These are phyloP conservation scores for Podospora appendiculata DNA, from an alignment of 495 filamentous ascomycete genomes.

Conservation along the genomic window DNA sequence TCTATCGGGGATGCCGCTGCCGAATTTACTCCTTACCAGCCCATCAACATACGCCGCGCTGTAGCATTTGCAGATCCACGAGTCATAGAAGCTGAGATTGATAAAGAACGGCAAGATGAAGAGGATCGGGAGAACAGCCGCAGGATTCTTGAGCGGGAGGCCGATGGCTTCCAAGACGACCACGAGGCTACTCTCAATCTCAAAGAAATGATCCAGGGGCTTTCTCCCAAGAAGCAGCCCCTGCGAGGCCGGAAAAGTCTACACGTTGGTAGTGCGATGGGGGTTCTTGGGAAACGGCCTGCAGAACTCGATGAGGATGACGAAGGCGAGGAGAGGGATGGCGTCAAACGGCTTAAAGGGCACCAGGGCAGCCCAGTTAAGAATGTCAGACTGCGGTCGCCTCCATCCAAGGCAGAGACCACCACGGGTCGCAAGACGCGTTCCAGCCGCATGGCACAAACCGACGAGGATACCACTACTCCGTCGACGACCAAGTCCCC, in stretches of 20 bases:
- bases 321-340: constrained; percentile 53
- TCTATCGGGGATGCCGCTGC: constrained; percentile 62
- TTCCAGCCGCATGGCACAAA: constrained; percentile 31
- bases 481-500: constrained; percentile 41
- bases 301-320: constrained; percentile 64
- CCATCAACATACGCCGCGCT: constrained; percentile 20
- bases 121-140: constrained; percentile 54
- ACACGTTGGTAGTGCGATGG: constrained; percentile 65
- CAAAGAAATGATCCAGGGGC: constrained; percentile 68
- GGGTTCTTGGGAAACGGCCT: constrained; percentile 68
- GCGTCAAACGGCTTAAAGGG: constrained; percentile 63
- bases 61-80: constrained; percentile 63
- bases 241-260: constrained; percentile 67
- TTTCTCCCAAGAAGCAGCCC: constrained; percentile 68
- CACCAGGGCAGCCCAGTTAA: constrained; percentile 71
- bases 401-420: constrained; percentile 56
- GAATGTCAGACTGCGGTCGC: constrained; percentile 58
- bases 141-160: constrained; percentile 42
- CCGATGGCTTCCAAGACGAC: constrained; percentile 39
- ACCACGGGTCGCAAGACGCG: constrained; percentile 49
- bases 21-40: constrained; percentile 48
- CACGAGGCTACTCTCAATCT: constrained; percentile 56
- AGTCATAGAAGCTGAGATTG: constrained; percentile 59
- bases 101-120: constrained; percentile 58
- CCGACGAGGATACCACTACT: constrained; percentile 16